Evolutionary conservation across 495 filamentous ascomycete species (phyloP), one percentile per base, ranked within the genome.

Genomic region (Tuber indicum): DNA sequence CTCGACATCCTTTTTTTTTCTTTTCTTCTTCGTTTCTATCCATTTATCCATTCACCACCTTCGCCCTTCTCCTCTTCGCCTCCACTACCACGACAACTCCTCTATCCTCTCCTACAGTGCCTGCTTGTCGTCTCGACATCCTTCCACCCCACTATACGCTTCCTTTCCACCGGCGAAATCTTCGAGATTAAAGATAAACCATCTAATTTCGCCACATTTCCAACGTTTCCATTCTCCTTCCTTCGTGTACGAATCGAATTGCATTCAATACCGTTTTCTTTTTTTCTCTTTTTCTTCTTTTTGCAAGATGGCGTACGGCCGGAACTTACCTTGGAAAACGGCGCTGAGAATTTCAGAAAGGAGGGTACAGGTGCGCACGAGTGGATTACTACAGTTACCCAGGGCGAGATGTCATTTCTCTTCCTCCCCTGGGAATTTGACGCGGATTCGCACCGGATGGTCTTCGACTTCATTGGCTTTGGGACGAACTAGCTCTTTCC

Each of bases 301-400:
- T 62, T 5, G 23, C n/a, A 17, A 19, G 32, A 82, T 82, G 81
- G 73, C 74, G 75, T 82, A 79, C 77, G 80, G 81, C 75, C 80
- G 79, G 71, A 82, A 70, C 58, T 73, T 82, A 36, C 75, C 72
- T 32, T 82, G 45, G 46, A 62, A 32, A 10, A 62, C 58, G 58
- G 4, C 58, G 14, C 58, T 72, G 32, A 36, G 75, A 17, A 36
- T 76, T 23, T 69, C 81, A 19, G 80, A 77, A 44, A 77, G 81
- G 69, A 74, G 77, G 43, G 36, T 76, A 79, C 74, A 75, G 41
- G 71, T 45, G 74, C 70, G 72, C 70, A 17, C 47, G 43, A 44
- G 39, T 75, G 66, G 39, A 45, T 47, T 66, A n/a, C 32, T 19
- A 14, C 32, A 12, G 36, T 71, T 74, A 21, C 75, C 44, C 26